These are phyloP conservation scores for Plasmodium gallinaceum DNA, from an alignment of 169 alveolate species.

Conservation along the genomic window DNA sequence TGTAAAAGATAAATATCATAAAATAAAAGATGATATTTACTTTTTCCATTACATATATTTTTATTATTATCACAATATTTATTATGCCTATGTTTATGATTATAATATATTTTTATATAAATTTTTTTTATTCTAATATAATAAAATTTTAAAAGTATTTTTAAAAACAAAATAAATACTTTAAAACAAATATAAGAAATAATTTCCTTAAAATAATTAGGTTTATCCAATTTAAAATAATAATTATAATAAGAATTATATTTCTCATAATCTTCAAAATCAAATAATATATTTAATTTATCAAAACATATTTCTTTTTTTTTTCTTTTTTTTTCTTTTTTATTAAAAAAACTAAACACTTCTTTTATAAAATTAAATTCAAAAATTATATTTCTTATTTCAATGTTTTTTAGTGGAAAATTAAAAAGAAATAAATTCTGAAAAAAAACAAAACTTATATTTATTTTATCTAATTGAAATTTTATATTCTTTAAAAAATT, in stretches of 20 bases:
- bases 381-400: constrained; percentile 27
- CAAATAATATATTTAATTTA: constrained; percentile 9
- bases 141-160: constrained; percentile 37
- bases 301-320: background rate
- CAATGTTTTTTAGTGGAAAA: constrained; percentile 40
- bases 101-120: constrained; percentile 22
- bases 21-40: constrained; percentile 16
- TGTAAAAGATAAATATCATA: constrained; percentile 8
- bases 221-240: constrained; percentile 9
- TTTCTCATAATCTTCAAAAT: constrained; percentile 14
- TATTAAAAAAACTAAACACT: constrained; percentile 12
- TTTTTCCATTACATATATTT: constrained; percentile 5
- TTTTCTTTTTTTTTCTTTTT: background rate
- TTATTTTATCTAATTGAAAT: constrained; percentile 17
- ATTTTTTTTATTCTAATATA: constrained; percentile 18
- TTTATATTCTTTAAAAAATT: constrained; percentile 36
- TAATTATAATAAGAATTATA: constrained; percentile 30
- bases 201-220: background rate
- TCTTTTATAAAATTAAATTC: constrained; percentile 25
- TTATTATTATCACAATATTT: constrained; percentile 20
- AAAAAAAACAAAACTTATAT: constrained; percentile 13
- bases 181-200: constrained; percentile 9
- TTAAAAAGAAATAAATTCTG: constrained; percentile 22
- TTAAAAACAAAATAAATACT: constrained; percentile 11
- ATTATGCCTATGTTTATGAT: constrained; percentile 46